Evolutionary conservation across 495 filamentous ascomycete genomes (phyloP).

Genomic region (Elaphomyces granulatus): DNA sequence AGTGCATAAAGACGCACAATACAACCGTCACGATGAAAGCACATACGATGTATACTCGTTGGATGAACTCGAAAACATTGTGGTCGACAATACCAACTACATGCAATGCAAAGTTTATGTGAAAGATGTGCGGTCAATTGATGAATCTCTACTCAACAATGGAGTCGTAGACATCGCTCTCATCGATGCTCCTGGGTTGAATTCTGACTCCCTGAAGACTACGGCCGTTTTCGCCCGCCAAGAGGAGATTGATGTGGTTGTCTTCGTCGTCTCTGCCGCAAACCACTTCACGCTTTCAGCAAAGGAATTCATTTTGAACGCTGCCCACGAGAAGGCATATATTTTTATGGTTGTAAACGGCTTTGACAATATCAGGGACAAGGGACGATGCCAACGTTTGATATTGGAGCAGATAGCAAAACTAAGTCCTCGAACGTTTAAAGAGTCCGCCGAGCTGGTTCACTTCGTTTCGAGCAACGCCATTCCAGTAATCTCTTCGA

Average conservation of each 20-base stretch:
- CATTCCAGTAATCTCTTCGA: constrained; percentile 55
- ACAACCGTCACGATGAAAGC: constrained; percentile 81
- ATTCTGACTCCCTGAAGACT: constrained; percentile 90
- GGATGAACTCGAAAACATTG: constrained; percentile 69
- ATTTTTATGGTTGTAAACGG: constrained; percentile 99
- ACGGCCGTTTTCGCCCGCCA: constrained; percentile 93
- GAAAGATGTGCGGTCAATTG: constrained; percentile 76
- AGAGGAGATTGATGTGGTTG: constrained; percentile 97
- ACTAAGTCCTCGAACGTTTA: constrained; percentile 80
- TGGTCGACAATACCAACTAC: constrained; percentile 72
- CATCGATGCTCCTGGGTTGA: constrained; percentile 91
- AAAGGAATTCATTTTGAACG: constrained; percentile 91
- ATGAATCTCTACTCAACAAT: constrained; percentile 91
- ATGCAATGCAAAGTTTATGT: constrained; percentile 96
- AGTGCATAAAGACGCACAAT: constrained; percentile 61
- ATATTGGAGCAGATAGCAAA: constrained; percentile 77
- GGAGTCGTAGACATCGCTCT: constrained; percentile 96
- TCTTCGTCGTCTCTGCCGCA: constrained; percentile 92
- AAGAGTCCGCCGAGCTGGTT: constrained; percentile 83
- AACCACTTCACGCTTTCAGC: constrained; percentile 96
- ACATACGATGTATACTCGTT: constrained; percentile 80
- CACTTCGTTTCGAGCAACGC: constrained; percentile 97
- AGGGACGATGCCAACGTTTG: constrained; percentile 73
- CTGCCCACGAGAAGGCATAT: constrained; percentile 92
- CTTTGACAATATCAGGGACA: constrained; percentile 86